phyloP scores from a whole-genome alignment of 805 yeast species.

The Metschnikowia orientalis region DNA sequence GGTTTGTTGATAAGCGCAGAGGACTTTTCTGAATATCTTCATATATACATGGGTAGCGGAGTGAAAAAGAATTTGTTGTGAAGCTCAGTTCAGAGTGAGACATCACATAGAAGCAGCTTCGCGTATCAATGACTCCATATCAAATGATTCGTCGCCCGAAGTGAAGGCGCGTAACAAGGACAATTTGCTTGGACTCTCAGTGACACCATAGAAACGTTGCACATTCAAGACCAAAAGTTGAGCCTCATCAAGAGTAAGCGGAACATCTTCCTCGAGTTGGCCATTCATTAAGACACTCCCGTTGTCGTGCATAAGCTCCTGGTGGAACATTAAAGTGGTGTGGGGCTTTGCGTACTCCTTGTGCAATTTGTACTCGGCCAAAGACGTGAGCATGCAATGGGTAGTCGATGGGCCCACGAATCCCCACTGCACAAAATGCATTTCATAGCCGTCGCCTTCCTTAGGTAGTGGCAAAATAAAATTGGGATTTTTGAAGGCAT shows the following conservation, averaged over 20 bases:
- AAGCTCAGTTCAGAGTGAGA: constrained; percentile 1
- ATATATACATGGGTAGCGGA: neutral
- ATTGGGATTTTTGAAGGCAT: constrained; percentile 70
- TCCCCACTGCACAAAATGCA: constrained; percentile 92
- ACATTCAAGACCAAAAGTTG: constrained; percentile 70
- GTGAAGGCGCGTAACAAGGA: constrained; percentile 65
- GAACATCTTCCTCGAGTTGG: constrained; percentile 64
- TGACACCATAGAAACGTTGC: constrained; percentile 81
- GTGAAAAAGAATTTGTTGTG: too few relatives aligned
- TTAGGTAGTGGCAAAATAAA: constrained; percentile 90
- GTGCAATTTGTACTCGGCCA: constrained; percentile 88
- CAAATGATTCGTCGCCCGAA: constrained; percentile 60
- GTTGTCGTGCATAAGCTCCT: constrained; percentile 60
- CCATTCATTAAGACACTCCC: constrained; percentile 83
- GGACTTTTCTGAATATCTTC: too few relatives aligned
- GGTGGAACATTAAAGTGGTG: constrained; percentile 83
- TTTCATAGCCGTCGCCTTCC: constrained; percentile 55
- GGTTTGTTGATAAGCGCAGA: neutral
- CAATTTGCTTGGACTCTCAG: constrained; percentile 44
- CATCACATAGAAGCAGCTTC: constrained; percentile 63
- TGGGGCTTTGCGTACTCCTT: constrained; percentile 93
- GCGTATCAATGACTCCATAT: constrained; percentile 60
- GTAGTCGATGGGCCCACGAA: constrained; percentile 79
- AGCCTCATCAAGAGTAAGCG: constrained; percentile 67
- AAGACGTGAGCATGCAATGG: constrained; percentile 85